A percentile compares a stretch with the other conserved stretches of the same genome.
phyloP scores from a whole-genome alignment of 2,329 filamentous ascomycete species.

The Cordyceps fumosorosea region DNA sequence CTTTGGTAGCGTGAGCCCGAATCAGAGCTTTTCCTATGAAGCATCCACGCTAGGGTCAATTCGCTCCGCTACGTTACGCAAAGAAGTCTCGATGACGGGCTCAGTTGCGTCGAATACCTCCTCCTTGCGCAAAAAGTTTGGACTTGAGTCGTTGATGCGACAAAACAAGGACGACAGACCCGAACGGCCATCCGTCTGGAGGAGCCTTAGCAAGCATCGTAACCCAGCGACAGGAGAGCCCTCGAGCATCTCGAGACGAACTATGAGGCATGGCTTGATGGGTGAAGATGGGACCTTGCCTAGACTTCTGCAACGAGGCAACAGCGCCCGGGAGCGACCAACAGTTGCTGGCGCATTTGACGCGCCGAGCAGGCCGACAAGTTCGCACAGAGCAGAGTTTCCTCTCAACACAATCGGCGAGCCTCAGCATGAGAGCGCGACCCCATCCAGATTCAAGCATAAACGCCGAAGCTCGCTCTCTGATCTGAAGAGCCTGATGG shows the following conservation, averaged over 20 bases:
- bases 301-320: constrained; percentile 35
- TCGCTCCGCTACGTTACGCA: constrained; percentile 44
- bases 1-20: constrained; percentile 59
- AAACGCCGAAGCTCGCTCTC: constrained; percentile 90
- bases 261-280: constrained; percentile 65
- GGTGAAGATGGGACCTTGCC: constrained; percentile 59
- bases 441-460: constrained; percentile 48
- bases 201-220: constrained; percentile 80
- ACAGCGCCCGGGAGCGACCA: constrained; percentile 53
- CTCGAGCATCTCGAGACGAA: constrained; percentile 59
- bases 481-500: constrained; percentile 68
- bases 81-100: constrained; percentile 57
- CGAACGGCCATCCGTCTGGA: constrained; percentile 73
- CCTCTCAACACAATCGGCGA: constrained; percentile 55
- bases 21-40: constrained; percentile 33
- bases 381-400: constrained; percentile 50
- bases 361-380: constrained; percentile 48
- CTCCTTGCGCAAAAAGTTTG: constrained; percentile 77
- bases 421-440: constrained; percentile 38
- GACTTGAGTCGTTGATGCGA: constrained; percentile 66
- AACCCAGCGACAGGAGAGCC: constrained; percentile 52
- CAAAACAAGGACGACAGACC: constrained; percentile 70
- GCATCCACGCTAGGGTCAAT: constrained; percentile 50
- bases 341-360: constrained; percentile 58
- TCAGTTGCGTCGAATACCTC: constrained; percentile 82